A percentile compares a stretch with the other conserved stretches of the same genome.
These are phyloP conservation scores for Gastrolobium bilobum DNA, from an alignment of 306 rosid species.

Conservation along the genomic window DNA sequence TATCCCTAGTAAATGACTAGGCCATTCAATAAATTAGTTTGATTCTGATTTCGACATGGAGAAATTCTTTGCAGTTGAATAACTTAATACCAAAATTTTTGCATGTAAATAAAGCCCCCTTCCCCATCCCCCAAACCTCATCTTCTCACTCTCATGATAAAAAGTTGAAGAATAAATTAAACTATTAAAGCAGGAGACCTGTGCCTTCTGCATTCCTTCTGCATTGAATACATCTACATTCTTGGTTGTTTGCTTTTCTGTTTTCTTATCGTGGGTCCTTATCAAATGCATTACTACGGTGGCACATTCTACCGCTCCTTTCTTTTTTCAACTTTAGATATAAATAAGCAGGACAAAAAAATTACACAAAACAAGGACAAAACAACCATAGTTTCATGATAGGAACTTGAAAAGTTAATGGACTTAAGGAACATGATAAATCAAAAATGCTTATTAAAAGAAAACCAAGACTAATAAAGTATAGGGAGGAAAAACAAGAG, in stretches of 20 bases:
- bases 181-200: neutral
- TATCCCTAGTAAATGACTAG: slow-evolving; percentile 4
- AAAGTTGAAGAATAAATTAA: slow-evolving; percentile 26
- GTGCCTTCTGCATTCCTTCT: too few relatives aligned
- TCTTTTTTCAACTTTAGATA: neutral
- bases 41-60: neutral
- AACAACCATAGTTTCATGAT: neutral
- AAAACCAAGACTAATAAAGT: neutral
- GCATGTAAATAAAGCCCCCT: neutral
- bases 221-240: neutral
- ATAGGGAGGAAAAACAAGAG: neutral
- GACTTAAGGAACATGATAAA: slow-evolving; percentile 13
- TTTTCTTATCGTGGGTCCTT: neutral
- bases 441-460: neutral
- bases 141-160: neutral
- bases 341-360: neutral
- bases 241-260: neutral
- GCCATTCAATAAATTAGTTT: slow-evolving; percentile 7
- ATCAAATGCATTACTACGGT: neutral
- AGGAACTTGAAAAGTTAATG: neutral
- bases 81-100: neutral
- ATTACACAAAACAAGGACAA: too few relatives aligned
- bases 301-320: neutral
- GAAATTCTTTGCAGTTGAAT: neutral
- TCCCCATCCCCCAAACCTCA: neutral